Evolutionary conservation across 148 eudicot species (phyloP).

Genomic region (Silene uniflora): DNA sequence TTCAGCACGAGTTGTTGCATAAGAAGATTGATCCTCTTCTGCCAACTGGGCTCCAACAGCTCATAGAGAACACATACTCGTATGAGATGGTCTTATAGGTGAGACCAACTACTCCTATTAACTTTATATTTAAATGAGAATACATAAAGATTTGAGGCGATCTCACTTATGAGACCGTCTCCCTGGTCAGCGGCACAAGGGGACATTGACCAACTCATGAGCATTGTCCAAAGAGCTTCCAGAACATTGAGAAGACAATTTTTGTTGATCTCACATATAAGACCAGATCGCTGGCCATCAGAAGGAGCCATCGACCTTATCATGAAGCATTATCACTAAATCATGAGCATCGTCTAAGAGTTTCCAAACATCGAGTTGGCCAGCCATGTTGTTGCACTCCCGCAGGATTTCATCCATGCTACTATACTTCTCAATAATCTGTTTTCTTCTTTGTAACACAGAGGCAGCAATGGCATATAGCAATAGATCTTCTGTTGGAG

Average conservation of each 20-base stretch:
- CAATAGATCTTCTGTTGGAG: constrained; percentile 88
- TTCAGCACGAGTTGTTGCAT: not conserved
- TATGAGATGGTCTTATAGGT: too few relatives aligned
- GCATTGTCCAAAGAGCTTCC: not conserved
- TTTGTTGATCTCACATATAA: too few relatives aligned
- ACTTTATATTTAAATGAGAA: too few relatives aligned
- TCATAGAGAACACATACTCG: not conserved
- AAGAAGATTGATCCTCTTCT: not conserved
- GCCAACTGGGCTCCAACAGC: not conserved
- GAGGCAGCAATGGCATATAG: constrained; percentile 93
- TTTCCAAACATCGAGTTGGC: constrained; percentile 94
- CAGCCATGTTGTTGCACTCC: constrained; percentile 94
- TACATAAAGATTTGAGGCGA: not conserved
- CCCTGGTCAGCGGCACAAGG: constrained; percentile 12
- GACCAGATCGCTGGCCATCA: not conserved
- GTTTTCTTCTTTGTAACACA: constrained; percentile 87
- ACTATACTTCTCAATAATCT: constrained; percentile 75
- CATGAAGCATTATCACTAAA: constrained; percentile 83
- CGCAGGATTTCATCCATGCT: constrained; percentile 96
- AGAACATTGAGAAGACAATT: not conserved
- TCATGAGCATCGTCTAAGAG: constrained; percentile 86
- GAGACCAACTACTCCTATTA: too few relatives aligned
- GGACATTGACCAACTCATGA: constrained; percentile 34
- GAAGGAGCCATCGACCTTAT: constrained; percentile 54
- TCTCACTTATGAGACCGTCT: not conserved